Evolutionary conservation across 768 basidiomycete genomes (phyloP).

Genomic region (Inosperma sp.): DNA sequence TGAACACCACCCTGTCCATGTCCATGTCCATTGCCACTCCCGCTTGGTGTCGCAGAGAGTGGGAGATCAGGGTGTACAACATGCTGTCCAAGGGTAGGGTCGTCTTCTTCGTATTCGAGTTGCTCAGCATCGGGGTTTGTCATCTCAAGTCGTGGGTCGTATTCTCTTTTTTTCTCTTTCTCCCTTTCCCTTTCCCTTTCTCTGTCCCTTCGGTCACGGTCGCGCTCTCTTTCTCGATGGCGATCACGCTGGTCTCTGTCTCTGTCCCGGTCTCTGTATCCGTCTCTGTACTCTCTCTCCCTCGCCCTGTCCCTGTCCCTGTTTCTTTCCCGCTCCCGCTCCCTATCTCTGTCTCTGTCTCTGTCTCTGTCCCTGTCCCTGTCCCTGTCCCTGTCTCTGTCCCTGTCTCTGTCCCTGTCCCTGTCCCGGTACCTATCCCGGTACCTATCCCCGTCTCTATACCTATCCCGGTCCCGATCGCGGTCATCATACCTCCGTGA

Average conservation of each 20-base stretch:
- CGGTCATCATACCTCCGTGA: constrained; percentile 19
- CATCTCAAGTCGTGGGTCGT: constrained; percentile 13
- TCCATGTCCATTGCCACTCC: constrained; percentile 13
- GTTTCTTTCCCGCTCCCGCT: too few species aligned
- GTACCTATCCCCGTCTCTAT: constrained; percentile 14
- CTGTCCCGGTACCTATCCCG: constrained; percentile 9
- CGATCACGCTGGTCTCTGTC: constrained; percentile 8
- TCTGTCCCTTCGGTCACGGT: constrained; percentile 1
- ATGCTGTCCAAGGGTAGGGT: constrained; percentile 20
- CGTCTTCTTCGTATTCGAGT: constrained; percentile 13
- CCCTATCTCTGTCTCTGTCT: too few species aligned
- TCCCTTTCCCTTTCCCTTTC: constrained; percentile 12
- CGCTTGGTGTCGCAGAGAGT: constrained; percentile 2
- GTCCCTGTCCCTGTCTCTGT: constrained; percentile 7
- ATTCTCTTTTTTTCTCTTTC: constrained; percentile 9
- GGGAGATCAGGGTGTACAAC: constrained; percentile 10
- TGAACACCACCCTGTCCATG: background rate
- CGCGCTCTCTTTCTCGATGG: constrained; percentile 8
- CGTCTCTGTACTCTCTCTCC: too few species aligned
- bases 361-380: constrained; percentile 12
- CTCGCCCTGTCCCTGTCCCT: constrained; percentile 2
- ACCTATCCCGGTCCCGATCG: constrained; percentile 13
- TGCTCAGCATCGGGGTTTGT: constrained; percentile 14
- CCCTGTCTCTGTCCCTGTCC: constrained; percentile 4
- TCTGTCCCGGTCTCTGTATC: constrained; percentile 3